Base-by-base conservation (phyloP, 1,284 basidiomycete genomes). In the Cystobasidium pallidum region DNA sequence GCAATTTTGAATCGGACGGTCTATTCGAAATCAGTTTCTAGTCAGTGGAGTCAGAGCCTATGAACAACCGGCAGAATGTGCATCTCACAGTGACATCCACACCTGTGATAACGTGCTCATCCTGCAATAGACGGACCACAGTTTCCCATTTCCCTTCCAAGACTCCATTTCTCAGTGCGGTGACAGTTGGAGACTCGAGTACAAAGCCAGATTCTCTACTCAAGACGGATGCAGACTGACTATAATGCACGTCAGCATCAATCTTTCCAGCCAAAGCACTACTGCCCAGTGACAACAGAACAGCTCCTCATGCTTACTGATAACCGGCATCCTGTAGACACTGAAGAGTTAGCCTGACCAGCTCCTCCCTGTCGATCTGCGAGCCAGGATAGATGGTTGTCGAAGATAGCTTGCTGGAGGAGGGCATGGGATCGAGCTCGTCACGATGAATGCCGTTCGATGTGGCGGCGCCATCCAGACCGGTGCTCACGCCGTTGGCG, bases 241-340 rank as follows among this genome's bases (percentile, higher is more conserved):
- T 97, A 78, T 30, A 55, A 68, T 8, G 13, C 26, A 61, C 58
- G 66, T 62, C 43, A 71, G 72, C 34, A 57, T 39, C 7, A 39
- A 39, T 6, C 36, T 13, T 39, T 39, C 36, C 7, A 17, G 21
- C 49, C 59, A 73, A 41, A 15, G 39, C n/a, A n/a, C n/a, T n/a
- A n/a, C n/a, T n/a, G n/a, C n/a, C n/a, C n/a, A n/a, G n/a, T 39
- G 36, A 13, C 36, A 13, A 39, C 13, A n/a, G n/a, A 6, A 39
- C 13, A 7, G 36, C 36, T 39, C 7, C 3, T 19, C 43, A 15
- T 15, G 15, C 94, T 82, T 80, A 95, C 91, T 86, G 85, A 80
- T 96, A 97, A 4, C 96, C 95, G 66, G 96, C 89, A 81, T 99
- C 95, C 75, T 89, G 85, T 76, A 99, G 82, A 73, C 90, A 91